Evolutionary conservation across 306 rosid species (phyloP).

Genomic region (Quercus cerris): DNA sequence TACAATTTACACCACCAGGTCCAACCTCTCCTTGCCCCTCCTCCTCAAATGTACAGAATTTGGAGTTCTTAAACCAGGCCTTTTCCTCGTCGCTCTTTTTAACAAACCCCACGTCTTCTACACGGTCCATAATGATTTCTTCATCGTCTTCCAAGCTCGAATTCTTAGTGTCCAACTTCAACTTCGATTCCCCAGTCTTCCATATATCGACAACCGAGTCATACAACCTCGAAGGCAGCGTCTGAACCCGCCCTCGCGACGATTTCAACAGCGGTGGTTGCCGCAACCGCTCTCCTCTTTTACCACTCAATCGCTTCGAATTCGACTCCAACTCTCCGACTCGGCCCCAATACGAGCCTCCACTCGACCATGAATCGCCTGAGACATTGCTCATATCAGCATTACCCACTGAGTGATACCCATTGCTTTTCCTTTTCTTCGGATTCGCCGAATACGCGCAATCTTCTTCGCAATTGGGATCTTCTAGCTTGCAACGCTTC

Average conservation of each 20-base stretch:
- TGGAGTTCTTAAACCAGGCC: conserved; percentile 25
- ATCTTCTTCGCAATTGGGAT: conserved; percentile 35
- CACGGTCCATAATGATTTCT: conserved; percentile 11
- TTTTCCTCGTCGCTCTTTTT: conserved; percentile 32
- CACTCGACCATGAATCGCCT: conserved; percentile 48
- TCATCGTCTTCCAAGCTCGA: conserved; percentile 46
- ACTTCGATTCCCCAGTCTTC: conserved; percentile 38
- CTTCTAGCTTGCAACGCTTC: conserved; percentile 75
- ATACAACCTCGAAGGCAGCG: conserved; percentile 63
- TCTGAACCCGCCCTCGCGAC: conserved; percentile 68
- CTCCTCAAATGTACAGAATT: conserved; percentile 6
- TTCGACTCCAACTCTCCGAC: conserved; percentile 51
- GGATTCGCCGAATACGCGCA: conserved; percentile 32
- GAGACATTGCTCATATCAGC: conserved; percentile 63
- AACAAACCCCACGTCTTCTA: conserved; percentile 23
- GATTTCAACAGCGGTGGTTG: conserved; percentile 51
- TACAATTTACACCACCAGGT: conserved; percentile 9
- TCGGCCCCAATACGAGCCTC: conserved; percentile 40
- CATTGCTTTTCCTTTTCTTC: conserved; percentile 56
- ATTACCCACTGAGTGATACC: conserved; percentile 25
- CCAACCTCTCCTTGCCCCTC: conserved; percentile 26
- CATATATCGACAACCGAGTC: conserved; percentile 56
- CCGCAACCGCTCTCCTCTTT: conserved; percentile 15
- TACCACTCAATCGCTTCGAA: conserved; percentile 31
- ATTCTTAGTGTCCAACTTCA: conserved; percentile 25